Evolutionary conservation across 2,329 filamentous ascomycete genomes (phyloP).

Genomic region (Elsinoe perseae): DNA sequence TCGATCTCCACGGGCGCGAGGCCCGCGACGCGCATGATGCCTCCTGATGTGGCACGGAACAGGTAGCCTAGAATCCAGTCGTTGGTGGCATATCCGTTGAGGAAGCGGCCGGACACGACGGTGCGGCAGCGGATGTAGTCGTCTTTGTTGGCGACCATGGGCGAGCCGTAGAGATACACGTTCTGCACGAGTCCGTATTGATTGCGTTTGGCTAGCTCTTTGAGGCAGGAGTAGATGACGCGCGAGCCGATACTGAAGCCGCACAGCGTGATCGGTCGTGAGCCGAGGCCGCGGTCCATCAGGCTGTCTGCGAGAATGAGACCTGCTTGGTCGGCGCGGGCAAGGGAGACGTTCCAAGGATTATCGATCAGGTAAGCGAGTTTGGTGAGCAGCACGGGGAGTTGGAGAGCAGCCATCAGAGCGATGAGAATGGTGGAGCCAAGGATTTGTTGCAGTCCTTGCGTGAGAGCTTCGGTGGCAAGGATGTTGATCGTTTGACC

Average conservation of each 20-base stretch:
- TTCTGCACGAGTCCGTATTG: slow-evolving; percentile 87
- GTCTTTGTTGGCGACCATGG: slow-evolving; percentile 82
- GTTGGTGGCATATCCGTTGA: slow-evolving; percentile 88
- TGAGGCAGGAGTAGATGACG: slow-evolving; percentile 85
- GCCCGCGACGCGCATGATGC: slow-evolving; percentile 81
- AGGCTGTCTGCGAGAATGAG: slow-evolving; percentile 91
- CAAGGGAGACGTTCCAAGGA: slow-evolving; percentile 93
- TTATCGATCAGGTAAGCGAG: slow-evolving; percentile 96
- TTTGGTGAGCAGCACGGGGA: slow-evolving; percentile 90
- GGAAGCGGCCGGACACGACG: slow-evolving; percentile 85
- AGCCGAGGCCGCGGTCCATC: slow-evolving; percentile 83
- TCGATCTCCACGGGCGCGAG: slow-evolving; percentile 72
- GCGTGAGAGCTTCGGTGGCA: slow-evolving; percentile 93
- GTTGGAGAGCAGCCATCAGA: slow-evolving; percentile 84
- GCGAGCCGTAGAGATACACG: slow-evolving; percentile 88
- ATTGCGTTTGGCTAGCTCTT: slow-evolving; percentile 75
- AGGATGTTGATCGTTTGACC: slow-evolving; percentile 98
- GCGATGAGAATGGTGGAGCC: slow-evolving; percentile 81
- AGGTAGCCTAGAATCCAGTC: slow-evolving; percentile 96
- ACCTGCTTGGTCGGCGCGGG: slow-evolving; percentile 79
- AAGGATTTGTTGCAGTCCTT: slow-evolving; percentile 90
- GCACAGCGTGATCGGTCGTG: slow-evolving; percentile 82
- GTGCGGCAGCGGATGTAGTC: slow-evolving; percentile 74
- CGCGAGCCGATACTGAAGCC: slow-evolving; percentile 89
- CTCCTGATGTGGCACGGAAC: slow-evolving; percentile 87